Percentiles rank a stretch among this genome's conserved stretches.
Conservation (phyloP, 2,329 filamentous ascomycete species). For the Thelonectria blattea region DNA sequence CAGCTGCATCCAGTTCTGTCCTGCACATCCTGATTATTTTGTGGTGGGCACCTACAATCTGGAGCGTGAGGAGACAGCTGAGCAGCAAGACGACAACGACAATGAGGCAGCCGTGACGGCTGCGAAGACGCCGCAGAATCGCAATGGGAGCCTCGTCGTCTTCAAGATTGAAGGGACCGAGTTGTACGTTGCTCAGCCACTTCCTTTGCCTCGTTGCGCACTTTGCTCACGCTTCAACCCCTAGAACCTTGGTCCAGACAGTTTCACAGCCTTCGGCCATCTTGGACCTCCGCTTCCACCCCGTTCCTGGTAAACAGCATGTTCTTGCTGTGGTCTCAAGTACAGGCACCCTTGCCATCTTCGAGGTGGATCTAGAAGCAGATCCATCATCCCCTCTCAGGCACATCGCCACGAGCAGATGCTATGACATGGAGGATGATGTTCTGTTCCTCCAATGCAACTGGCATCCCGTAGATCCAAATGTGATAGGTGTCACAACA, state of each 20-base stretch:
- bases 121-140: constrained; percentile 58
- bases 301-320: constrained; percentile 47
- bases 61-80: constrained; percentile 51
- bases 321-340: constrained; percentile 80
- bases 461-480: constrained; percentile 67
- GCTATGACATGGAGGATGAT: constrained; percentile 58
- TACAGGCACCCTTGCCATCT: constrained; percentile 72
- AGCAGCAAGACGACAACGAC: constrained; percentile 27
- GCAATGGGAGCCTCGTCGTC: constrained; percentile 76
- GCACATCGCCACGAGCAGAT: constrained; percentile 52
- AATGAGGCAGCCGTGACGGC: constrained; percentile 33
- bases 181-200: constrained; percentile 56
- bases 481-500: constrained; percentile 72
- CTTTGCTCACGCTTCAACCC: background rate
- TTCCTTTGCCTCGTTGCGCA: background rate
- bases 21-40: constrained; percentile 66
- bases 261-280: constrained; percentile 73
- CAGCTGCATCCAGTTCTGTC: constrained; percentile 79
- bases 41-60: constrained; percentile 87
- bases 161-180: constrained; percentile 60
- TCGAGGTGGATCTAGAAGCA: constrained; percentile 54
- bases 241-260: constrained; percentile 63
- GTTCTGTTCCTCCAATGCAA: constrained; percentile 74
- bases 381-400: constrained; percentile 43
- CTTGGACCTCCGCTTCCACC: constrained; percentile 84